These are phyloP conservation scores for Teunomyces panamensis DNA, from an alignment of 805 yeast genomes.

Conservation along the genomic window DNA sequence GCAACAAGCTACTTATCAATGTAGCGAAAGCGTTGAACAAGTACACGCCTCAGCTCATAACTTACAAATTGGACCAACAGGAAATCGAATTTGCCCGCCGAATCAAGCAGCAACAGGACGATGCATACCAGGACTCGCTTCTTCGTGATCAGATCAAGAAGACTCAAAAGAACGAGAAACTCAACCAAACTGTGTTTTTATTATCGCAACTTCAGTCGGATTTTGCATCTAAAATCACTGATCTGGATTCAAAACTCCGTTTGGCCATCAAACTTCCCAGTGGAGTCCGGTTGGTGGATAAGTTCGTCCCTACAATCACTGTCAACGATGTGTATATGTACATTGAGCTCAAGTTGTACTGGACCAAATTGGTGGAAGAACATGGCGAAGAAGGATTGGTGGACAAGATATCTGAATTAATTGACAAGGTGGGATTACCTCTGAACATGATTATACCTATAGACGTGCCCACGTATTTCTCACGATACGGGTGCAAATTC, in stretches of 20 bases:
- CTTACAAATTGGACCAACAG: conserved; percentile 36
- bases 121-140: conserved; percentile 39
- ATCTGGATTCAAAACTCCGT: background rate
- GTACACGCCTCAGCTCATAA: conserved; percentile 38
- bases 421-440: background rate
- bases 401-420: conserved; percentile 8
- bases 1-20: conserved; percentile 23
- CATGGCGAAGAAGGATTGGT: conserved; percentile 8
- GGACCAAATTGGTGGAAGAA: conserved; percentile 3
- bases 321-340: conserved; percentile 49
- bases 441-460: background rate
- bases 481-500: conserved; percentile 28
- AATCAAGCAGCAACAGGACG: conserved; percentile 41
- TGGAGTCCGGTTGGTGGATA: conserved; percentile 49
- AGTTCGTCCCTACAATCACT: conserved; percentile 37
- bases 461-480: conserved; percentile 19
- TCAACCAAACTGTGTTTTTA: background rate
- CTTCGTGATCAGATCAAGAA: conserved; percentile 55
- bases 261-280: conserved; percentile 55
- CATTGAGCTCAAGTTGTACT: conserved; percentile 40
- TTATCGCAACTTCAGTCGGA: background rate
- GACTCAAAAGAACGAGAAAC: conserved; percentile 31
- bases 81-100: conserved; percentile 39
- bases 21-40: conserved; percentile 23
- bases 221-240: background rate